Base-by-base conservation (phyloP, 2,329 filamentous ascomycete genomes). In the Cladosporium sp. region DNA sequence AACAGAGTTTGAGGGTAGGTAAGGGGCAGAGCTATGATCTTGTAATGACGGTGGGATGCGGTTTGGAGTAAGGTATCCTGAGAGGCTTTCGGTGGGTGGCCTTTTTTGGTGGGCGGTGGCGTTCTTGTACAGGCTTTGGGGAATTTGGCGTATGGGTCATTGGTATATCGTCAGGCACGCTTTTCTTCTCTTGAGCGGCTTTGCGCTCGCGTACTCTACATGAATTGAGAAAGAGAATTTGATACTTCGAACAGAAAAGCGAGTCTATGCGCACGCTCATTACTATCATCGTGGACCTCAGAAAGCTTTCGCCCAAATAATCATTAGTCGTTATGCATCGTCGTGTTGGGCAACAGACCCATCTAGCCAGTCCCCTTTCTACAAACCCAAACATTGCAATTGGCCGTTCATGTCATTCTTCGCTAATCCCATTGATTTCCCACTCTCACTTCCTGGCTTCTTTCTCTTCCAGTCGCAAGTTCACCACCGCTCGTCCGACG, bases 401-500 rank as follows among this genome's bases (percentile, higher is more conserved):
- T 10, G 41, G 41, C 41, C 41, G 41, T 47, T 47, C 41, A 47
- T 21, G 5, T 47, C 41, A 5, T 47, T 47, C 24, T 6, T 21
- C n/a, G n/a, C 41, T 24, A 21, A 12, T 7, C 8, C 8, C 41
- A 21, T 8, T 47, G 3, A 5, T 21, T 4, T 21, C 41, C 41
- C 41, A 21, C n/a, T 4, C 4, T 47, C 10, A 47, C 32, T 32
- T 62, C 18, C 28, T 32, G 21, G 44, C 15, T 15, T 36, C 47
- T 47, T n/a, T 44, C 24, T 38, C 60, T 18, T 63, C 60, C 32
- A 54, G 28, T 11, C 60, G 54, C 49, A 63, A 2, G 10, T n/a
- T 51, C 60, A 28, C 15, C 30, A 55, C 62, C 1, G 62, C 86
- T 67, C 87, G 83, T 1, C 81, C 82, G 41, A 82, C 79, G 6